Evolutionary conservation across 2,329 filamentous ascomycete species (phyloP).

Genomic region (Fusarium solani-melongenae): DNA sequence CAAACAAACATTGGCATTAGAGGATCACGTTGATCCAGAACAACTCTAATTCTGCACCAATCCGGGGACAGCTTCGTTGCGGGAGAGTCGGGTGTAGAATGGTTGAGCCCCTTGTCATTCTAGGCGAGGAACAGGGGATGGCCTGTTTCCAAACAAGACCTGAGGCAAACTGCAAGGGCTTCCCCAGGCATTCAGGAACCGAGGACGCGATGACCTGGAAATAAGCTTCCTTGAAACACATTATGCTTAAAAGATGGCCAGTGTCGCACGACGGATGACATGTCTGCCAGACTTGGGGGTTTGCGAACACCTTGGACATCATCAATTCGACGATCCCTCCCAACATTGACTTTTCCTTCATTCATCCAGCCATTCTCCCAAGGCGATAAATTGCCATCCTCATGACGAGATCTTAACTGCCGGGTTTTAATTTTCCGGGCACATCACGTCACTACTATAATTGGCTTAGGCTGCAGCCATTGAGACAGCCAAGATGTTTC

Average conservation of each 20-base stretch:
- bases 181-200: background rate
- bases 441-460: background rate
- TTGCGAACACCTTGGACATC: background rate
- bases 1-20: background rate
- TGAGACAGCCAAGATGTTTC: slow-evolving; percentile 6
- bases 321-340: background rate
- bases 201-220: background rate
- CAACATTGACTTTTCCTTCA: too few species aligned
- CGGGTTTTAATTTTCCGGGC: background rate
- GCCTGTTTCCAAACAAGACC: slow-evolving; percentile 2
- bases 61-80: background rate
- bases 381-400: background rate
- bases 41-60: background rate
- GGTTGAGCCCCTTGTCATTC: background rate
- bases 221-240: slow-evolving; percentile 3
- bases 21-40: background rate
- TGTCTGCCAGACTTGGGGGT: background rate
- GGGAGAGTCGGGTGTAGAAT: background rate
- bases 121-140: background rate
- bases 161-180: background rate
- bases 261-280: background rate
- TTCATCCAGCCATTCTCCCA: background rate
- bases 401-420: background rate
- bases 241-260: background rate
- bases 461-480: background rate